Percentiles rank a stretch among this genome's conserved stretches.
Evolutionary conservation across 306 rosid genomes (phyloP).

Genomic region (Casuarina glauca): DNA sequence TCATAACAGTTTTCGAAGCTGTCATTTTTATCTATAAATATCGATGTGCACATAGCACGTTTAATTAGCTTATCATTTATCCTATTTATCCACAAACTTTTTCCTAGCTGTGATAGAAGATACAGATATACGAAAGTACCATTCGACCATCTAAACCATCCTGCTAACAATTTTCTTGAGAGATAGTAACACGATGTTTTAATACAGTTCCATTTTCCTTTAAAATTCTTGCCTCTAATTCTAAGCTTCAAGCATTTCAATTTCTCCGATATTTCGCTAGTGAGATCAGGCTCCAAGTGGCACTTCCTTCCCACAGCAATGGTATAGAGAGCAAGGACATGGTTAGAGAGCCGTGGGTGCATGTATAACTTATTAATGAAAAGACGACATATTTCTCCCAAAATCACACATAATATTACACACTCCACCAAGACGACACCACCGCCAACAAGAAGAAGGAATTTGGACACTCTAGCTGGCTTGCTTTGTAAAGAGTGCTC

Average conservation of each 20-base stretch:
- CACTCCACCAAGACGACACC: not conserved
- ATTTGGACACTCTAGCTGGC: not conserved
- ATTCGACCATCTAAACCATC: not conserved
- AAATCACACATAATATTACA: not conserved
- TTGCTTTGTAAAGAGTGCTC: not conserved
- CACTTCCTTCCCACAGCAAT: not conserved
- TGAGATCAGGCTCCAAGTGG: not conserved
- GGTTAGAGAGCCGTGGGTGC: not conserved
- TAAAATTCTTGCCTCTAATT: not conserved
- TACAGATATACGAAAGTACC: not conserved
- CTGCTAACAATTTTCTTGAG: not conserved
- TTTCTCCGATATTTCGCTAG: not conserved
- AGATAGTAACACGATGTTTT: conserved; percentile 2
- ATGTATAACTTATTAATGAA: not conserved
- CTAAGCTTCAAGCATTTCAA: not conserved
- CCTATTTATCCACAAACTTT: not conserved
- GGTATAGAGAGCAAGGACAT: not conserved
- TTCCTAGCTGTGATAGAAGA: conserved; percentile 4
- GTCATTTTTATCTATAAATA: not conserved
- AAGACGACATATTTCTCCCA: not conserved
- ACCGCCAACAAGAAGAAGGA: not conserved
- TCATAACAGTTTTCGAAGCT: not conserved
- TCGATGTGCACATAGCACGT: not conserved
- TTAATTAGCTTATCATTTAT: not conserved
- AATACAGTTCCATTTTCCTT: not conserved